A percentile compares a stretch with the other conserved stretches of the same genome.
These are phyloP conservation scores for Hemerocallis citrina DNA, from an alignment of 106 monocot genomes.

Conservation along the genomic window DNA sequence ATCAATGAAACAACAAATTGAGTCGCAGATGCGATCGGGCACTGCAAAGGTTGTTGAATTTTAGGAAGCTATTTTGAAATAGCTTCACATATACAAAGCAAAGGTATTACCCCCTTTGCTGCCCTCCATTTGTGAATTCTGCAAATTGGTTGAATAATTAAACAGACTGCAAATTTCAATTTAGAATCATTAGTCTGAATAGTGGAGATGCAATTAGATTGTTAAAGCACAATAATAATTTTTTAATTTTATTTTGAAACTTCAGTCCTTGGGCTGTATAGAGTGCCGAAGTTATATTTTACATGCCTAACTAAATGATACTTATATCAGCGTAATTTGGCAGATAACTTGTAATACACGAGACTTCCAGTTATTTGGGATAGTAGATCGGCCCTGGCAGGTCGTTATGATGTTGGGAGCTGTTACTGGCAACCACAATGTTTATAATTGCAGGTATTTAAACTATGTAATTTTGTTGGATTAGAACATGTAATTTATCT, in stretches of 20 bases:
- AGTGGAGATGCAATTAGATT: neutral
- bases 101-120: constrained; percentile 43
- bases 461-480: neutral
- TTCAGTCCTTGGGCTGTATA: neutral
- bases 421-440: neutral
- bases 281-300: neutral
- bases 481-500: neutral
- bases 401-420: neutral
- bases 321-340: no score
- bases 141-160: neutral
- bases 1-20: constrained; percentile 57
- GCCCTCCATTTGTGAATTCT: neutral
- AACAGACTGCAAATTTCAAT: neutral
- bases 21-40: constrained; percentile 85
- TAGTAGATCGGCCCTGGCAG: neutral
- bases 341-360: no score
- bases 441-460: neutral
- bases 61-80: constrained; percentile 92
- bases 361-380: neutral
- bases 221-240: neutral
- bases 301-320: no score
- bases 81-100: constrained; percentile 88
- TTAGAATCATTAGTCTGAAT: neutral
- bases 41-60: constrained; percentile 94
- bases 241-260: neutral